phyloP scores from a whole-genome alignment of 805 yeast genomes.

The Suhomyces sp. region DNA sequence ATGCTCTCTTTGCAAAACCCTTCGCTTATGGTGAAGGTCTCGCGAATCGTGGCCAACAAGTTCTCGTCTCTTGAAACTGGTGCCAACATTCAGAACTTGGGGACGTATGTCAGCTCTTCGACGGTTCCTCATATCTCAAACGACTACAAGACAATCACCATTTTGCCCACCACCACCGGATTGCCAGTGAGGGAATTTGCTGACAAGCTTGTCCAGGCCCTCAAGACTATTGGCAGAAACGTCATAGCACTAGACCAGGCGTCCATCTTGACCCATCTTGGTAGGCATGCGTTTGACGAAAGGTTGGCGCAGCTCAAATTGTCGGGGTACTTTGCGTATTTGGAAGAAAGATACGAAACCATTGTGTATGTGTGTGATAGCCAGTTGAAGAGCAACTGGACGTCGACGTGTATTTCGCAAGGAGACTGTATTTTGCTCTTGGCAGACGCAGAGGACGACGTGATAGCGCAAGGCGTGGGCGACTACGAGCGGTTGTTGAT shows the following conservation, averaged over 20 bases:
- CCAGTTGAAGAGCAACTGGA: conserved; percentile 80
- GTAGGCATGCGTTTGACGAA: conserved; percentile 89
- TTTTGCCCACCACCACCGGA: conserved; percentile 75
- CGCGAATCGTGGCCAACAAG: conserved; percentile 74
- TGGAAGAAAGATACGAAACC: conserved; percentile 87
- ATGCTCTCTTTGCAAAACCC: conserved; percentile 82
- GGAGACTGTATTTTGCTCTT: conserved; percentile 90
- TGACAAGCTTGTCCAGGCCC: conserved; percentile 62
- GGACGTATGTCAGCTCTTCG: conserved; percentile 28
- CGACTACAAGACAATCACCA: conserved; percentile 77
- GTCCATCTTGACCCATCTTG: conserved; percentile 72
- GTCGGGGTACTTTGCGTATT: conserved; percentile 83
- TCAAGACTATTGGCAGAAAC: conserved; percentile 65
- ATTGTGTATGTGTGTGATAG: conserved; percentile 89
- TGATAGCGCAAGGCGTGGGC: conserved; percentile 63
- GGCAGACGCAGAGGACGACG: conserved; percentile 74
- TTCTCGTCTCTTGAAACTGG: neutral
- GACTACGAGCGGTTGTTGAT: conserved; percentile 79
- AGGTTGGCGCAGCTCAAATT: conserved; percentile 74
- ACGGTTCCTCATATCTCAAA: conserved; percentile 33
- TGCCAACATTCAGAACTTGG: neutral
- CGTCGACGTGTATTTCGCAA: conserved; percentile 86
- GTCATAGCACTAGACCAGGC: conserved; percentile 84
- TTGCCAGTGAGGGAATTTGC: conserved; percentile 90
- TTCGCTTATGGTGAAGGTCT: conserved; percentile 83